Base-by-base conservation (phyloP, 2,329 filamentous ascomycete genomes). In the Cladosporium sp. region DNA sequence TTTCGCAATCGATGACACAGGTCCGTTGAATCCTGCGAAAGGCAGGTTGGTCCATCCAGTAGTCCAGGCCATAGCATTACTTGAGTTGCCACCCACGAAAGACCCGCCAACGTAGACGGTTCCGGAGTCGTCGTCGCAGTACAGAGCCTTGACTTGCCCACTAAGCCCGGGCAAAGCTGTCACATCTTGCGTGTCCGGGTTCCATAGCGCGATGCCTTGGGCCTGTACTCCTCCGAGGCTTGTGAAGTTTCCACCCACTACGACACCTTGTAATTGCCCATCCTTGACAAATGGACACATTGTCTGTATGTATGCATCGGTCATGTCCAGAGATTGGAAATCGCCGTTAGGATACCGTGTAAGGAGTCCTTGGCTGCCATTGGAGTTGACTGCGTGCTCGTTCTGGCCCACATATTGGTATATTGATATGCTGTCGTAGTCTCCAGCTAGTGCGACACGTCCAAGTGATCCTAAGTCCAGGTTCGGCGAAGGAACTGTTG, bases 221-320 rank as follows among this genome's bases (percentile, higher is more conserved):
- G 91, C 90, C 68, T 89, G 77, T 57, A 87, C 81, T 58, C 86
- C 86, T 59, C 87, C 90, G 61, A 99, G 77, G 71, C 90, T 95
- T 32, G 94, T 97, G 71, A 99, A 99, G 76, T 97, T 97, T 48
- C 94, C 94, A 57, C 89, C 94, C 15, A 99, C 82, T 48, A 97
- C 83, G 25, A 97, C 83, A 39, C 88, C 87, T n/a, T 83, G 79
- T 57, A 87, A 75, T 5, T 79, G 81, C 62, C 89, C 88, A 58
- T 81, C 79, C 65, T 80, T 76, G 52, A 85, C 79, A 66, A 93
- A 90, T 19, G 87, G 78, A 76, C 94, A 99, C 89, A 99, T 94
- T 62, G 90, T 82, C 68, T 86, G 83, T 68, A 99, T 96, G 49
- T 88, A 85, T 44, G 91, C 87, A 39, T 84, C 81, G 56, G 88